A percentile compares a stretch with the other conserved stretches of the same genome.
Conservation (phyloP, 495 filamentous ascomycete genomes). For the Entonaema liquescens region DNA sequence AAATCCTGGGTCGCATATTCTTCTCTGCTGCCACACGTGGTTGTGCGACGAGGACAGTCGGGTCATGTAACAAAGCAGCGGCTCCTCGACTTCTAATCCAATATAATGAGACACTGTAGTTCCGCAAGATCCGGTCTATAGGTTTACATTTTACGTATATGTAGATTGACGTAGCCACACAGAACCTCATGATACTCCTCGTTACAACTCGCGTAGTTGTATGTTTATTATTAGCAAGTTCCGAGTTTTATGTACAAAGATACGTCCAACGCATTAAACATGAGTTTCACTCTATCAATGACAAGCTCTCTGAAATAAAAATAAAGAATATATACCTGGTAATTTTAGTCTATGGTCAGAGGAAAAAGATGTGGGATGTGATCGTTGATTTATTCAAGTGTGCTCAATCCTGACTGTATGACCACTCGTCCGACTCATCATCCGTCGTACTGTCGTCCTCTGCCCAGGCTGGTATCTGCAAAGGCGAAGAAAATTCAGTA, state of each 20-base stretch:
- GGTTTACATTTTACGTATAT: not conserved
- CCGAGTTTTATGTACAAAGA: too few relatives aligned
- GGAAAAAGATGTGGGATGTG: too few relatives aligned
- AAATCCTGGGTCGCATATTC: not conserved
- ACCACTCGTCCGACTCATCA: not conserved
- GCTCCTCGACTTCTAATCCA: slow-evolving; percentile 14
- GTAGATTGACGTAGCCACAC: slow-evolving; percentile 12
- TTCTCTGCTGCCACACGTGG: slow-evolving; percentile 20
- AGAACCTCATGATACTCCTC: slow-evolving; percentile 19
- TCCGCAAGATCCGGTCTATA: slow-evolving; percentile 2
- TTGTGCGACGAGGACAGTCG: slow-evolving; percentile 10
- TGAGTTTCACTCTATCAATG: too few relatives aligned
- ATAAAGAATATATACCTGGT: too few relatives aligned
- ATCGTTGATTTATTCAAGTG: not conserved
- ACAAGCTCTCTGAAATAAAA: too few relatives aligned
- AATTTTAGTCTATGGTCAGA: too few relatives aligned
- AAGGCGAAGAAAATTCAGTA: too few relatives aligned
- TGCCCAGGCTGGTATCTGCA: too few relatives aligned
- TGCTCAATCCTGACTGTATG: not conserved
- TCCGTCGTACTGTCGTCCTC: not conserved
- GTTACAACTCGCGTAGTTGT: not conserved
- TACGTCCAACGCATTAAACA: too few relatives aligned
- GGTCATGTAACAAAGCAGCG: slow-evolving; percentile 8
- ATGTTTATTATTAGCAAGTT: not conserved
- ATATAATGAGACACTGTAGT: slow-evolving; percentile 6